Evolutionary conservation across 768 basidiomycete species (phyloP).

Genomic region (Tylopilus vinaceipallidus): DNA sequence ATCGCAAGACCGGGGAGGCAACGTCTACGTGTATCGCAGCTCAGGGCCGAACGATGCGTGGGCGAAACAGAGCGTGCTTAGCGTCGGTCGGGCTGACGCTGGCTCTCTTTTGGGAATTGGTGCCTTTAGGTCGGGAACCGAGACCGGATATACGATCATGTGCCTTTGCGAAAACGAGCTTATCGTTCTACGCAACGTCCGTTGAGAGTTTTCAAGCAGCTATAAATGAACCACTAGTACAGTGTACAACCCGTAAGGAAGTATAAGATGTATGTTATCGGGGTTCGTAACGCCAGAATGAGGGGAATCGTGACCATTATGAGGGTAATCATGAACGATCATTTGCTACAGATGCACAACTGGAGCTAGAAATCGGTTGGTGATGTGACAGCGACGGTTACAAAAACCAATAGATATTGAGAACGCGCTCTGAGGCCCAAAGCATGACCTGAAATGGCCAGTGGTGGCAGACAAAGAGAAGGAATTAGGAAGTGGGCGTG

Average conservation of each 20-base stretch:
- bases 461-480: conserved; percentile 6
- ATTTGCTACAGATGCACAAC: conserved; percentile 32
- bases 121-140: conserved; percentile 36
- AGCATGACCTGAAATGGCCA: conserved; percentile 14
- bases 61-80: conserved; percentile 83
- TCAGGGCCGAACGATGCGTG: conserved; percentile 48
- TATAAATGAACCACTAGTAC: conserved; percentile 28
- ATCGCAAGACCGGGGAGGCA: conserved; percentile 62
- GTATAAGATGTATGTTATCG: conserved; percentile 38
- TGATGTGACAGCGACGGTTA: conserved; percentile 29
- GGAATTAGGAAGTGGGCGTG: conserved; percentile 4
- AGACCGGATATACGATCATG: conserved; percentile 43
- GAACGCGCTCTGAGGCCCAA: conserved; percentile 24
- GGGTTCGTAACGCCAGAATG: conserved; percentile 24
- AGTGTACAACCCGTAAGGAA: conserved; percentile 34
- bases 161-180: conserved; percentile 80
- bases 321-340: conserved; percentile 37
- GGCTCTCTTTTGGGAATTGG: conserved; percentile 82
- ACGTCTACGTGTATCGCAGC: conserved; percentile 82
- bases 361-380: conserved; percentile 26
- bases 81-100: conserved; percentile 62
- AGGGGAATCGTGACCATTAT: conserved; percentile 32
- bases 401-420: conserved; percentile 34
- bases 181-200: conserved; percentile 50
- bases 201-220: conserved; percentile 27